Evolutionary conservation across 1,284 basidiomycete species (phyloP).

Genomic region (Tylopilus sp.): DNA sequence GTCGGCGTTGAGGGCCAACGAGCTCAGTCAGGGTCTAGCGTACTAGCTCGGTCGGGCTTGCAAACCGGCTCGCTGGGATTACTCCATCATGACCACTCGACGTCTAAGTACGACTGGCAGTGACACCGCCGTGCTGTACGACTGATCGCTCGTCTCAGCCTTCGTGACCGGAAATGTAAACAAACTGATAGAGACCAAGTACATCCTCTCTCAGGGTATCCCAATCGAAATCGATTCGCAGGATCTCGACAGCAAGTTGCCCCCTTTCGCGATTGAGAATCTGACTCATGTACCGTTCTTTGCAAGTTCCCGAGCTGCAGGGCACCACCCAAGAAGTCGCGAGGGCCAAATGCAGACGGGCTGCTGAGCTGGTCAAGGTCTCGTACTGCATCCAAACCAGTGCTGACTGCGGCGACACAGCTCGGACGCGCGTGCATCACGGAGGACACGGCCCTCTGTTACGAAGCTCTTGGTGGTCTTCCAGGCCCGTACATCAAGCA

Average conservation of each 20-base stretch:
- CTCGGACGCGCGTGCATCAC: constrained; percentile 88
- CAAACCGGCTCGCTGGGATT: neutral
- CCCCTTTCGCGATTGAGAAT: constrained; percentile 15
- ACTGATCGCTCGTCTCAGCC: constrained; percentile 42
- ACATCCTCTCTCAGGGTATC: constrained; percentile 60
- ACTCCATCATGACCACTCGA: constrained; percentile 20
- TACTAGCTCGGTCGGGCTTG: neutral
- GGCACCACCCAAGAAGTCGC: constrained; percentile 92
- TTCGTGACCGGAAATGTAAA: constrained; percentile 96
- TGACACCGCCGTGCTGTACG: neutral
- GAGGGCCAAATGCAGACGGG: constrained; percentile 79
- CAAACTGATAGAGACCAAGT: constrained; percentile 87
- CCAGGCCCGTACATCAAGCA: constrained; percentile 98
- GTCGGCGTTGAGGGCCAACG: constrained; percentile 11
- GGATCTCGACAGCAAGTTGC: constrained; percentile 62
- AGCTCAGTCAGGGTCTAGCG: neutral
- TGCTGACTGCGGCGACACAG: constrained; percentile 33
- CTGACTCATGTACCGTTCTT: constrained; percentile 3
- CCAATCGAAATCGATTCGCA: constrained; percentile 65
- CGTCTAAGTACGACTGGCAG: constrained; percentile 21
- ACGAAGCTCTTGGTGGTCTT: constrained; percentile 83
- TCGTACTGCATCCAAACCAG: neutral
- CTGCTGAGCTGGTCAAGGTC: constrained; percentile 69
- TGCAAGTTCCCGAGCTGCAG: constrained; percentile 87
- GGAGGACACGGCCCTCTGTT: constrained; percentile 94